These are phyloP conservation scores for Rhizophlyctis rosea DNA, from an alignment of 192 early-diverging fungal genomes.

Conservation along the genomic window DNA sequence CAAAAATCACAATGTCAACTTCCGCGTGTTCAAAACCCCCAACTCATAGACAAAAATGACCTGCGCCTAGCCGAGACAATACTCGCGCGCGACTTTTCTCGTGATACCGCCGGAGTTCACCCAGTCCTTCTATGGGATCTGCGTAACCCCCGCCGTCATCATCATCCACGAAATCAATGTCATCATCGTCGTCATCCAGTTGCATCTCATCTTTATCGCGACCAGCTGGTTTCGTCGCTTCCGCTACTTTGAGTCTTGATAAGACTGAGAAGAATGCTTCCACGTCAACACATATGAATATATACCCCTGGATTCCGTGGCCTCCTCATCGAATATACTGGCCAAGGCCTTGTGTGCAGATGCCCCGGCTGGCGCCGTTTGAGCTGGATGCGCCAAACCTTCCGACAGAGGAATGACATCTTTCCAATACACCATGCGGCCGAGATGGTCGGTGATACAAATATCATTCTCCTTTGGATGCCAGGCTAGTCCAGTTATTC, in stretches of 20 bases:
- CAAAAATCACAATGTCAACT: too few relatives aligned
- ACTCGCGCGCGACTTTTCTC: conserved; percentile 22
- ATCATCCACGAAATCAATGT: conserved; percentile 85
- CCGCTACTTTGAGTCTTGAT: too few relatives aligned
- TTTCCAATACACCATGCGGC: conserved; percentile 16
- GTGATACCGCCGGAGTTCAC: conserved; percentile 31
- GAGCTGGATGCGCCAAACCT: background rate
- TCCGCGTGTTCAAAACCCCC: background rate
- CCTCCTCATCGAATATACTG: conserved; percentile 39
- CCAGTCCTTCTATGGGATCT: conserved; percentile 31
- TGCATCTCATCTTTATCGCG: too few relatives aligned
- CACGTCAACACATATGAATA: too few relatives aligned
- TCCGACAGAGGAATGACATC: conserved; percentile 7
- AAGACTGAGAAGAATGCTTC: too few relatives aligned
- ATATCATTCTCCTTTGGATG: conserved; percentile 22
- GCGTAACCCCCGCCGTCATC: conserved; percentile 80
- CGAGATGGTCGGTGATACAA: conserved; percentile 6
- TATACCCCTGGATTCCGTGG: too few relatives aligned
- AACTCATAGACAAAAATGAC: background rate
- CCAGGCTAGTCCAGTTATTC: conserved; percentile 15
- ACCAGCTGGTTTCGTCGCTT: conserved; percentile 17
- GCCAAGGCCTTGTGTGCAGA: background rate
- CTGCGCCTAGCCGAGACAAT: background rate
- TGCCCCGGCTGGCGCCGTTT: background rate
- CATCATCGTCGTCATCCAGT: conserved; percentile 44